phyloP scores from a whole-genome alignment of 345 rosid species.

The Physaria fendleri region DNA sequence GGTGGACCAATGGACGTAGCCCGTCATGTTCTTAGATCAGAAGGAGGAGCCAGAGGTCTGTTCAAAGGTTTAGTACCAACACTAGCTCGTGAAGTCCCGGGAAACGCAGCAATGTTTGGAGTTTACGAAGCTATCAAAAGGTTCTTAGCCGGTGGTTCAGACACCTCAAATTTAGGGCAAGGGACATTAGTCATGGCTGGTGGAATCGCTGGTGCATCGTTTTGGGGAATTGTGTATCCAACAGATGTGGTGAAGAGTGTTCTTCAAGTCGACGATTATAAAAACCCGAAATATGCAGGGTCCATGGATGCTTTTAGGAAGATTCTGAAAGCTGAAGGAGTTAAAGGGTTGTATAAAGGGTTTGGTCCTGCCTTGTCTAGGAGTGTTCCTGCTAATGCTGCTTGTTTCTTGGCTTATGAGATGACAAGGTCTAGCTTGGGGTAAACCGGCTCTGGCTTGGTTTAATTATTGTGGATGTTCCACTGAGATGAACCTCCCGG shows the following conservation, averaged over 20 bases:
- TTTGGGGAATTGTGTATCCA: conserved; percentile 84
- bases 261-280: conserved; percentile 85
- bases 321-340: conserved; percentile 72
- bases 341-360: conserved; percentile 91
- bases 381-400: conserved; percentile 97
- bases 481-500: conserved; percentile 8
- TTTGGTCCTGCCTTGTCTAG: conserved; percentile 95
- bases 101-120: conserved; percentile 90
- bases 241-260: conserved; percentile 95
- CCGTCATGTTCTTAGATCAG: conserved; percentile 71
- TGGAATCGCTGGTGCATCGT: conserved; percentile 84
- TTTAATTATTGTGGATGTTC: conserved; percentile 12
- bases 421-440: conserved; percentile 79
- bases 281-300: conserved; percentile 70
- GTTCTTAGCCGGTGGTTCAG: conserved; percentile 74
- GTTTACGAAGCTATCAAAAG: conserved; percentile 76
- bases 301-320: conserved; percentile 64
- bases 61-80: conserved; percentile 96
- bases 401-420: conserved; percentile 93
- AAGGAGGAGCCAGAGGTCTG: conserved; percentile 79
- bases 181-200: conserved; percentile 81
- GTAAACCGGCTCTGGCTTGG: conserved; percentile 24
- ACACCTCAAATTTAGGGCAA: conserved; percentile 82
- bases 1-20: conserved; percentile 99
- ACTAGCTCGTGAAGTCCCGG: conserved; percentile 87